Percentiles rank a stretch among this genome's conserved stretches.
These are phyloP conservation scores for Plasmodium cynomolgi DNA, from an alignment of 169 alveolate genomes.

Conservation along the genomic window DNA sequence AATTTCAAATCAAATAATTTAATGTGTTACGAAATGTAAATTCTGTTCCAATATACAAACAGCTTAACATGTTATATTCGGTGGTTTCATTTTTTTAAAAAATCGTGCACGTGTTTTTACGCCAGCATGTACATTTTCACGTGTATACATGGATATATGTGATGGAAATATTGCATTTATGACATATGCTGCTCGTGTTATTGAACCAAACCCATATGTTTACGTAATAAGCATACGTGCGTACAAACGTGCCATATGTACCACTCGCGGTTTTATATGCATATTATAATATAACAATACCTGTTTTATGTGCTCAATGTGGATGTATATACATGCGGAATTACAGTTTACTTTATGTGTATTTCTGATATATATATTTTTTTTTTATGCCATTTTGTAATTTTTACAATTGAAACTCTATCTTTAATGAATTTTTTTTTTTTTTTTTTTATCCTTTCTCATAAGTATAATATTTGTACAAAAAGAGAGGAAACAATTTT, in stretches of 20 bases:
- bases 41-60: background rate
- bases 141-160: background rate
- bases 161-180: background rate
- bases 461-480: background rate
- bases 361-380: background rate
- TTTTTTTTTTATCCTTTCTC: constrained; percentile 1
- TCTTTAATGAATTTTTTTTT: background rate
- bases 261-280: background rate
- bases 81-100: background rate
- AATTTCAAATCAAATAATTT: background rate
- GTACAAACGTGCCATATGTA: background rate
- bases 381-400: background rate
- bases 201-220: background rate
- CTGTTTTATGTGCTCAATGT: background rate
- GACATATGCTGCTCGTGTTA: background rate
- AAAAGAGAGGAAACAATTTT: constrained; percentile 9
- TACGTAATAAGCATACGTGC: background rate
- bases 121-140: background rate
- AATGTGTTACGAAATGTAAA: background rate
- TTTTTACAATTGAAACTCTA: background rate
- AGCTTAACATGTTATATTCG: background rate
- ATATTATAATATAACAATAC: background rate
- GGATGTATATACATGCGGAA: background rate
- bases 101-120: background rate
- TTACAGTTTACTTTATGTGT: background rate